These are phyloP conservation scores for Fabrea salina DNA, from an alignment of 169 alveolate species.

Conservation along the genomic window DNA sequence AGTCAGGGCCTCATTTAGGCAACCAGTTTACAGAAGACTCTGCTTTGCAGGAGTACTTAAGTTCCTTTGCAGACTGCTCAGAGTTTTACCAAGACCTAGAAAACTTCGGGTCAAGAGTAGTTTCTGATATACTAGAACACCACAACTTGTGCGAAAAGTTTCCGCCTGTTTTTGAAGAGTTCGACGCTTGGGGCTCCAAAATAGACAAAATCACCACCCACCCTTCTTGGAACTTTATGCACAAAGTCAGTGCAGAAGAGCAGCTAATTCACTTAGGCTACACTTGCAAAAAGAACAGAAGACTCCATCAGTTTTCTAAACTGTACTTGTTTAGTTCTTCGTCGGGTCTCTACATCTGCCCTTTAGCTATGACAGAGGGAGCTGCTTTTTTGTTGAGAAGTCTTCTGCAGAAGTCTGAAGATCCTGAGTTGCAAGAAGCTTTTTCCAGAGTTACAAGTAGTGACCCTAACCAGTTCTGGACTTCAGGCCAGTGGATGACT, in stretches of 20 bases:
- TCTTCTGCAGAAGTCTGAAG: slow-evolving; percentile 1
- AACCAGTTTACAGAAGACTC: slow-evolving; percentile 54
- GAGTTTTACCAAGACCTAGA: slow-evolving; percentile 28
- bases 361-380: slow-evolving; percentile 83
- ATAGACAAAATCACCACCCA: slow-evolving; percentile 51
- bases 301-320: slow-evolving; percentile 54
- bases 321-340: slow-evolving; percentile 56
- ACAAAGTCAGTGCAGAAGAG: slow-evolving; percentile 54
- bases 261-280: slow-evolving; percentile 31
- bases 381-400: slow-evolving; percentile 64
- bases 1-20: slow-evolving; percentile 61
- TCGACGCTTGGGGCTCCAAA: slow-evolving; percentile 63
- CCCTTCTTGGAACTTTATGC: slow-evolving; percentile 62
- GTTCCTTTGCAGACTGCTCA: not conserved
- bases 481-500: slow-evolving; percentile 84
- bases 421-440: not conserved
- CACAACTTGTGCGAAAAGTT: slow-evolving; percentile 44
- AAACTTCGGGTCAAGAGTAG: slow-evolving; percentile 47
- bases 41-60: slow-evolving; percentile 40
- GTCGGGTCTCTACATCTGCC: slow-evolving; percentile 63
- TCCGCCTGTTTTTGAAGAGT: slow-evolving; percentile 45
- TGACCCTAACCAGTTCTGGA: slow-evolving; percentile 57
- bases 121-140: slow-evolving; percentile 33
- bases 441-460: slow-evolving; percentile 31
- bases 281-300: slow-evolving; percentile 8